phyloP scores from a whole-genome alignment of 129 eudicot genomes.

The Pulicaria dysenterica region DNA sequence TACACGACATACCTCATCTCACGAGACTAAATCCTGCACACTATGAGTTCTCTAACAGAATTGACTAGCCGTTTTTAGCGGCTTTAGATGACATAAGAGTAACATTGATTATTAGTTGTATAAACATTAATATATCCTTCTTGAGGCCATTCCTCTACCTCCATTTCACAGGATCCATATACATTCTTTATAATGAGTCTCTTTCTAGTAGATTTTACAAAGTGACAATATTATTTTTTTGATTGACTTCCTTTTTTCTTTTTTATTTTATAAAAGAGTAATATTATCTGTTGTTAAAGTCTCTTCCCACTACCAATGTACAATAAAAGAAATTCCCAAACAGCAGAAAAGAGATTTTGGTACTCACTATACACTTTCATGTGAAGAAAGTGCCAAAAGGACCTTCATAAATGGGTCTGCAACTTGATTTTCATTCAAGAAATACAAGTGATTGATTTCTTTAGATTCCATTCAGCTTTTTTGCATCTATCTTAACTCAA shows the following conservation, averaged over 20 bases:
- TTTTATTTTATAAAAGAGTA: not conserved
- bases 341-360: slow-evolving; percentile 12
- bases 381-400: slow-evolving; percentile 46
- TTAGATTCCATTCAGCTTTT: slow-evolving; percentile 54
- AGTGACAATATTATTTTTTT: slow-evolving; percentile 14
- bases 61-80: too few relatives aligned
- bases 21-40: too few relatives aligned
- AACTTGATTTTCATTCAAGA: slow-evolving; percentile 40
- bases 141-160: slow-evolving; percentile 6
- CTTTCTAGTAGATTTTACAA: slow-evolving; percentile 11
- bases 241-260: not conserved
- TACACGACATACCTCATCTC: too few relatives aligned
- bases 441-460: slow-evolving; percentile 36
- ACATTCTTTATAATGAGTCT: slow-evolving; percentile 1
- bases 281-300: slow-evolving; percentile 16
- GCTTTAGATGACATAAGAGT: too few relatives aligned
- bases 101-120: too few relatives aligned
- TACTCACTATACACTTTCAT: slow-evolving; percentile 32
- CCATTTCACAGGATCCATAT: not conserved
- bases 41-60: too few relatives aligned
- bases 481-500: slow-evolving; percentile 42
- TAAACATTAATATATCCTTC: not conserved
- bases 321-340: slow-evolving; percentile 15
- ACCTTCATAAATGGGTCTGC: slow-evolving; percentile 44
- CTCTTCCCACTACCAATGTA: slow-evolving; percentile 13